Conservation (phyloP, 805 yeast genomes). For the Hanseniaspora osmophila region DNA sequence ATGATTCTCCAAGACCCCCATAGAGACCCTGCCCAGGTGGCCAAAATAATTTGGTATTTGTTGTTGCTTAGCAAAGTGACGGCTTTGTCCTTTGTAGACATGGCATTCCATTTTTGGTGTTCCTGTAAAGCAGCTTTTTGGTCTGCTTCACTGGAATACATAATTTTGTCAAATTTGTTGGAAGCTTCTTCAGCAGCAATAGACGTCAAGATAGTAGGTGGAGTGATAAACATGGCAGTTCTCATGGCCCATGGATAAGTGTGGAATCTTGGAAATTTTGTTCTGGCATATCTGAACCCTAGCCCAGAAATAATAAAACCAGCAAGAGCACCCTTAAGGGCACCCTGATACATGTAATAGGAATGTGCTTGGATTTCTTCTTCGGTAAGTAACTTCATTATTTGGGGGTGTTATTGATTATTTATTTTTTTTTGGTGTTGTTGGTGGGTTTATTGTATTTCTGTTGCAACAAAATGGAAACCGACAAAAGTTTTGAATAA, state of each 20-base stretch:
- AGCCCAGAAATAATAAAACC: slow-evolving; percentile 48
- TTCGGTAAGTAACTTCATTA: slow-evolving; percentile 51
- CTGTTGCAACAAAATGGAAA: too few species aligned
- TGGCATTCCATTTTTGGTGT: slow-evolving; percentile 35
- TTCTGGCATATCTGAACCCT: slow-evolving; percentile 36
- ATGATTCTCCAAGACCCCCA: slow-evolving; percentile 67
- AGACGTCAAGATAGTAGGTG: slow-evolving; percentile 48
- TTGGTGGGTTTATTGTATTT: too few species aligned
- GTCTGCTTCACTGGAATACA: slow-evolving; percentile 35
- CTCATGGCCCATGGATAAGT: slow-evolving; percentile 40
- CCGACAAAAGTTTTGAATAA: too few species aligned
- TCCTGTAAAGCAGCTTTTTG: slow-evolving; percentile 30
- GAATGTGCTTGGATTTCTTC: slow-evolving; percentile 58
- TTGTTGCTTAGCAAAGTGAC: slow-evolving; percentile 35
- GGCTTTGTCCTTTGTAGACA: slow-evolving; percentile 35
- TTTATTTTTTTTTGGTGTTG: neutral
- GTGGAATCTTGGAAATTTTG: slow-evolving; percentile 30
- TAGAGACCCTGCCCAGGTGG: slow-evolving; percentile 68
- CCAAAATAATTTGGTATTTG: slow-evolving; percentile 55
- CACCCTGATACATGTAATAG: slow-evolving; percentile 45
- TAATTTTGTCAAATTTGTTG: slow-evolving; percentile 43
- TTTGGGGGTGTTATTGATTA: neutral
- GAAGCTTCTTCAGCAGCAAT: slow-evolving; percentile 64
- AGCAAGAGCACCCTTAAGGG: slow-evolving; percentile 39
- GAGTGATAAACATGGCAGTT: slow-evolving; percentile 54